Evolutionary conservation across 2,329 filamentous ascomycete species (phyloP).

Genomic region (Lachnellula hyalina): DNA sequence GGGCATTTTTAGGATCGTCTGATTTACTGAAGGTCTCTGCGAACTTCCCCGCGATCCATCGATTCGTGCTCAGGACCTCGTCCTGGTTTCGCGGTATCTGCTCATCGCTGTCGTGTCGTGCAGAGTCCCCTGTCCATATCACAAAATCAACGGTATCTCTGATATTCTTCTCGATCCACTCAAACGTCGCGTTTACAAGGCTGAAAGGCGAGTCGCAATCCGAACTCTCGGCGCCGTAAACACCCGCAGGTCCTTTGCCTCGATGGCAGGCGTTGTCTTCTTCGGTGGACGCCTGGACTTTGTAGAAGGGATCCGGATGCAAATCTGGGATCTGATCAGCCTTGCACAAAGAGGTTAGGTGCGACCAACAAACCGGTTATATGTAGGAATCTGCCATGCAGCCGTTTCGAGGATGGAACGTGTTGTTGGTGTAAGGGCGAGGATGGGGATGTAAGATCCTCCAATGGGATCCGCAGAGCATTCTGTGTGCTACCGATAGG

Average conservation of each 20-base stretch:
- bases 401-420: slow-evolving; percentile 31
- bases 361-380: slow-evolving; percentile 63
- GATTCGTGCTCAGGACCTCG: slow-evolving; percentile 76
- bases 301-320: slow-evolving; percentile 87
- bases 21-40: slow-evolving; percentile 61
- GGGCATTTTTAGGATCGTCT: slow-evolving; percentile 51
- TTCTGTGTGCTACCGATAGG: slow-evolving; percentile 18
- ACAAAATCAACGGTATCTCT: slow-evolving; percentile 82
- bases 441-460: slow-evolving; percentile 19
- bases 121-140: slow-evolving; percentile 88
- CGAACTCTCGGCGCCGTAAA: slow-evolving; percentile 78
- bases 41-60: slow-evolving; percentile 70
- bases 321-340: slow-evolving; percentile 57
- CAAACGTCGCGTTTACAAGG: slow-evolving; percentile 81
- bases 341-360: slow-evolving; percentile 19
- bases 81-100: slow-evolving; percentile 66
- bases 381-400: slow-evolving; percentile 77
- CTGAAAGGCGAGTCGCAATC: slow-evolving; percentile 81
- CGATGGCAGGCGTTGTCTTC: slow-evolving; percentile 72
- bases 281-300: slow-evolving; percentile 66
- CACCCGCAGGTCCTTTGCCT: slow-evolving; percentile 68
- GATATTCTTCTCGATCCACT: slow-evolving; percentile 77
- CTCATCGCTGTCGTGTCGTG: slow-evolving; percentile 85
- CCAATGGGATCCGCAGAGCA: slow-evolving; percentile 26
- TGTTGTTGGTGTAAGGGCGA: background rate